These are phyloP conservation scores for Trichoderma lentiforme DNA, from an alignment of 2,329 filamentous ascomycete species.

Conservation along the genomic window DNA sequence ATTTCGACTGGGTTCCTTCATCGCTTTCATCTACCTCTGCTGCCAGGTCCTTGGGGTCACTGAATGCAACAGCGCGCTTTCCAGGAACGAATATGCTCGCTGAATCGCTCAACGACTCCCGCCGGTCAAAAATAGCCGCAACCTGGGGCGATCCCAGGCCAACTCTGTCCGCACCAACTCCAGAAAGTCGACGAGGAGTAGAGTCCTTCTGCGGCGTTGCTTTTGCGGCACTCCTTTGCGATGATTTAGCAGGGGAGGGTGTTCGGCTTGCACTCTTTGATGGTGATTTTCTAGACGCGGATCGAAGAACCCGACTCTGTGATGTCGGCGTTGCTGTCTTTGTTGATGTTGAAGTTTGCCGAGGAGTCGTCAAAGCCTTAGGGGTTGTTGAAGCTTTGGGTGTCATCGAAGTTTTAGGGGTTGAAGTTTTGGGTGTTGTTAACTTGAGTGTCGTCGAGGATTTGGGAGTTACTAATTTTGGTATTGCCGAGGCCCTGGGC, in stretches of 20 bases:
- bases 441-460: not conserved
- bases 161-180: constrained; percentile 64
- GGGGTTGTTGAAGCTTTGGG: constrained; percentile 17
- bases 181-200: constrained; percentile 50
- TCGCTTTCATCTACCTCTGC: constrained; percentile 63
- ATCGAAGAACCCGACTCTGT: constrained; percentile 9
- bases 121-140: constrained; percentile 65
- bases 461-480: constrained; percentile 16
- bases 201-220: constrained; percentile 53
- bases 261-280: constrained; percentile 20
- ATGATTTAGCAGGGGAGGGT: constrained; percentile 26
- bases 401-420: not conserved
- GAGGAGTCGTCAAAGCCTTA: constrained; percentile 1
- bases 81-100: constrained; percentile 61
- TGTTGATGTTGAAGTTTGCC: not conserved
- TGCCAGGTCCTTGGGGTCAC: constrained; percentile 61
- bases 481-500: constrained; percentile 21
- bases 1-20: constrained; percentile 56
- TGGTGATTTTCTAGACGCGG: not conserved
- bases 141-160: constrained; percentile 75
- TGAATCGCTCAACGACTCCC: constrained; percentile 67
- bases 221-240: constrained; percentile 24
- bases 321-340: not conserved
- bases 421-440: constrained; percentile 17
- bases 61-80: constrained; percentile 54